A percentile compares a stretch with the other conserved stretches of the same genome.
phyloP scores from a whole-genome alignment of 306 rosid genomes.

The Pterocarpus macrocarpus region DNA sequence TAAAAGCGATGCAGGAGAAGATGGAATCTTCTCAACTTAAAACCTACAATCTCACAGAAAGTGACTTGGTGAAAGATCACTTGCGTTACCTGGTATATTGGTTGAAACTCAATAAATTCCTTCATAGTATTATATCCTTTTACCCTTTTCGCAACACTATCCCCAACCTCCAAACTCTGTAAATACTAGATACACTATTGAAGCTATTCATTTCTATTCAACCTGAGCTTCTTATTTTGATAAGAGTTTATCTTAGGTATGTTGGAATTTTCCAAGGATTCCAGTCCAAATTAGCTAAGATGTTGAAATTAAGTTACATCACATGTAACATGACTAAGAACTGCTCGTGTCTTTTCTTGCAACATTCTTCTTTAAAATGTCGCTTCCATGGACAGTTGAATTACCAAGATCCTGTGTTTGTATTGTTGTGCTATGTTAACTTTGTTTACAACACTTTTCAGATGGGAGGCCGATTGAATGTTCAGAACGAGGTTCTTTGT shows the following conservation, averaged over 20 bases:
- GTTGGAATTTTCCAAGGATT: constrained; percentile 15
- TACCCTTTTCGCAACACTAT: constrained; percentile 16
- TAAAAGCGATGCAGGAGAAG: constrained; percentile 66
- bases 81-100: constrained; percentile 83
- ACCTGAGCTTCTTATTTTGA: neutral
- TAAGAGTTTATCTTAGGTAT: neutral
- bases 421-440: constrained; percentile 27
- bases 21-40: constrained; percentile 70
- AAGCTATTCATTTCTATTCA: constrained; percentile 6
- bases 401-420: neutral
- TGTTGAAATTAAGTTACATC: constrained; percentile 12
- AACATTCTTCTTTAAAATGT: neutral
- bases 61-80: constrained; percentile 94
- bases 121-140: constrained; percentile 11
- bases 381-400: neutral
- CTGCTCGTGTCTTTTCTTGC: constrained; percentile 4
- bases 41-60: constrained; percentile 76
- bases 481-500: constrained; percentile 85
- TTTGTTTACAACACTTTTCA: constrained; percentile 53
- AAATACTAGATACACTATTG: neutral
- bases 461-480: constrained; percentile 82
- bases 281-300: constrained; percentile 20
- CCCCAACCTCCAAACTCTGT: constrained; percentile 9
- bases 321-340: neutral
- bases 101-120: neutral